A percentile compares a stretch with the other conserved stretches of the same genome.
Evolutionary conservation across 2,329 filamentous ascomycete genomes (phyloP).

Genomic region (Clarireedia homoeocarpa): DNA sequence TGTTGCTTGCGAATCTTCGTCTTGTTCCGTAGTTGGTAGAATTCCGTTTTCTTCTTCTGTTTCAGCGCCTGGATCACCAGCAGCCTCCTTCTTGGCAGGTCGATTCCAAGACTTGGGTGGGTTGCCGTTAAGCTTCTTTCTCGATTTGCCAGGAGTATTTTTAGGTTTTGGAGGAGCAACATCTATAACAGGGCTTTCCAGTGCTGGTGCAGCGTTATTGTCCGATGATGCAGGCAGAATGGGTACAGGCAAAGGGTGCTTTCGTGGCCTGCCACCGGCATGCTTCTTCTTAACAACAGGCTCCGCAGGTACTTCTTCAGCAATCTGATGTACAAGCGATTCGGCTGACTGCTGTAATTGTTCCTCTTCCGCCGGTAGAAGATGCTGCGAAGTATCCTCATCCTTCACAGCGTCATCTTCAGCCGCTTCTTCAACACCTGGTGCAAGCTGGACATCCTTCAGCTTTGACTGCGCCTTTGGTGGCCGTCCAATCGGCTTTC

Average conservation of each 20-base stretch:
- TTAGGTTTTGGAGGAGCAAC: neutral
- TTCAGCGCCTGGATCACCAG: conserved; percentile 3
- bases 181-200: neutral
- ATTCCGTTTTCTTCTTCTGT: conserved; percentile 16
- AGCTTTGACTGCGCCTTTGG: conserved; percentile 25
- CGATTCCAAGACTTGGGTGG: conserved; percentile 10
- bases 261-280: conserved; percentile 17
- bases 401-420: conserved; percentile 9
- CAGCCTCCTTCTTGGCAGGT: conserved; percentile 13
- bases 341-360: conserved; percentile 22
- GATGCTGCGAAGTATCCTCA: conserved; percentile 12
- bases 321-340: conserved; percentile 18
- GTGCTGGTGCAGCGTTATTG: neutral
- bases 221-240: neutral
- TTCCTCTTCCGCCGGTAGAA: conserved; percentile 19
- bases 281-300: conserved; percentile 16
- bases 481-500: conserved; percentile 28
- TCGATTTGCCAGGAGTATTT: conserved; percentile 9
- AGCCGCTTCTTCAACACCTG: conserved; percentile 5
- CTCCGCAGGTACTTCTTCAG: conserved; percentile 1
- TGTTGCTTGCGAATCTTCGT: conserved; percentile 15
- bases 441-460: conserved; percentile 18
- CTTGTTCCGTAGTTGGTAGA: conserved; percentile 21
- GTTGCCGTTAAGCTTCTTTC: conserved; percentile 10
- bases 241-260: conserved; percentile 7